phyloP scores from a whole-genome alignment of 2,329 filamentous ascomycete species.

The Botrytis medusae region DNA sequence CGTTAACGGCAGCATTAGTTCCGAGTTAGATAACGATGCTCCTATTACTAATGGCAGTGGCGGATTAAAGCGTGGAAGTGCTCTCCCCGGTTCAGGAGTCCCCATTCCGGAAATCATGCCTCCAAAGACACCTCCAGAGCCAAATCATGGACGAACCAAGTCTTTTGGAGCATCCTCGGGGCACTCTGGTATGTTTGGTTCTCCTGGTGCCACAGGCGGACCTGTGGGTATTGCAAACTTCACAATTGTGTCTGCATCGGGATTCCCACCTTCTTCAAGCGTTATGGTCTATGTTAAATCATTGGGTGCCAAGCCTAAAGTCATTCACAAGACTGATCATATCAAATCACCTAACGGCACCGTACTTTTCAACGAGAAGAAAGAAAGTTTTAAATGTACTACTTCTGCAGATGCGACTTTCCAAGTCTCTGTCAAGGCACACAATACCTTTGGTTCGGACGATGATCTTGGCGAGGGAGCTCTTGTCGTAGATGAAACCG shows the following conservation, averaged over 20 bases:
- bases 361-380: constrained; percentile 62
- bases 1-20: background rate
- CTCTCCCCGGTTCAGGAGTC: constrained; percentile 17
- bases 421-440: constrained; percentile 80
- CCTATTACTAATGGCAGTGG: constrained; percentile 40
- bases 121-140: constrained; percentile 35
- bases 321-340: constrained; percentile 89
- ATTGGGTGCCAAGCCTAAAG: constrained; percentile 67
- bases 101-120: constrained; percentile 22
- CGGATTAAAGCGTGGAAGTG: constrained; percentile 29
- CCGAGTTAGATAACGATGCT: constrained; percentile 45
- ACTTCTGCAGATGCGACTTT: constrained; percentile 84
- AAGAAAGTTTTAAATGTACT: constrained; percentile 72
- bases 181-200: constrained; percentile 59
- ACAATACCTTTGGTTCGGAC: constrained; percentile 80
- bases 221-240: constrained; percentile 77
- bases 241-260: constrained; percentile 73
- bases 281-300: constrained; percentile 75
- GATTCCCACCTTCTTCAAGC: constrained; percentile 74
- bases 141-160: constrained; percentile 47
- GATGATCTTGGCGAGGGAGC: constrained; percentile 78
- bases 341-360: constrained; percentile 69
- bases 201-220: constrained; percentile 43
- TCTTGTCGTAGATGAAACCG: constrained; percentile 89
- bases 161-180: constrained; percentile 66